Conservation (phyloP, 345 rosid genomes). For the Sonneratia caseolaris region DNA sequence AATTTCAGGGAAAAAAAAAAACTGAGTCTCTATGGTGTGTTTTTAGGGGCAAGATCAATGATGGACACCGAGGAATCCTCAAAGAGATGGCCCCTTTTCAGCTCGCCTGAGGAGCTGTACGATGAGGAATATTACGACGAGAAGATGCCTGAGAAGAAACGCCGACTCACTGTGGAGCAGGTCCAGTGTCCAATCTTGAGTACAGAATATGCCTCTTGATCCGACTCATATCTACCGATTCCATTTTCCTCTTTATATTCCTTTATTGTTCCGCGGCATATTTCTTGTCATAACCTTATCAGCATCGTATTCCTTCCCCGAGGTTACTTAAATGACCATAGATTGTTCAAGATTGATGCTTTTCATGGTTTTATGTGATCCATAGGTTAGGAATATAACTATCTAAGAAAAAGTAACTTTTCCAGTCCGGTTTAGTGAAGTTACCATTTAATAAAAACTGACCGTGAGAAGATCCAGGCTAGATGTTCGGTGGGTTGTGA, state of each 20-base stretch:
- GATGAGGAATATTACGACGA: constrained; percentile 55
- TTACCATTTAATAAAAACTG: background rate
- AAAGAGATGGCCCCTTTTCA: constrained; percentile 61
- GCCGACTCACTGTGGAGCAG: constrained; percentile 73
- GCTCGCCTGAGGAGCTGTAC: constrained; percentile 53
- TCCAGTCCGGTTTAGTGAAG: background rate
- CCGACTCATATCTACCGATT: too few species aligned
- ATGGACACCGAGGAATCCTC: constrained; percentile 53
- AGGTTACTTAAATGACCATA: too few species aligned
- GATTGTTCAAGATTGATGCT: too few species aligned
- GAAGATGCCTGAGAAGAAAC: constrained; percentile 72
- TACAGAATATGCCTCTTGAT: background rate
- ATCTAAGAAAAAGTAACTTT: background rate
- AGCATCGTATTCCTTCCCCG: too few species aligned
- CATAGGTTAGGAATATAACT: too few species aligned
- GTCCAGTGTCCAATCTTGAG: constrained; percentile 17
- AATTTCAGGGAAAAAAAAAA: background rate
- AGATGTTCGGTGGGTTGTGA: background rate
- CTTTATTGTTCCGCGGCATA: too few species aligned
- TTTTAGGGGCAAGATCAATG: constrained; percentile 45
- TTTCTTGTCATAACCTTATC: too few species aligned
- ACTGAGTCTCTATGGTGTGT: background rate
- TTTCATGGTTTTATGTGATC: too few species aligned
- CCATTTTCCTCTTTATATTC: too few species aligned
- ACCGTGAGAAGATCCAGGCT: background rate